Evolutionary conservation across 2,329 filamentous ascomycete genomes (phyloP).

Genomic region (Aspergillus arachidicola): DNA sequence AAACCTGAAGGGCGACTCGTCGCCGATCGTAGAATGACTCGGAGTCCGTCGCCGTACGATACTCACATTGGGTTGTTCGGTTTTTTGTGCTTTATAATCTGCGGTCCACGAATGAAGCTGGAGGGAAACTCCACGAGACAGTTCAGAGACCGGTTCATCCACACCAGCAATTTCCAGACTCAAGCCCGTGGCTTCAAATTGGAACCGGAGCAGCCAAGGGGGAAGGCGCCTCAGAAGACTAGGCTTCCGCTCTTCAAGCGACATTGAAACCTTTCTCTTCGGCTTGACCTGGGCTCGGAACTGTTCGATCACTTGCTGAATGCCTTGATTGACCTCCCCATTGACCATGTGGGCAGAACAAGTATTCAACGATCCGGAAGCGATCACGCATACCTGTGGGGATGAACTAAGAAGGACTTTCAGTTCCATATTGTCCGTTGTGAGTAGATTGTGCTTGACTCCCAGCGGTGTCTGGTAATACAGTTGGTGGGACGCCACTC

Average conservation of each 20-base stretch:
- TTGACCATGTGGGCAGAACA: conserved; percentile 88
- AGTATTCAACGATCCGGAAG: conserved; percentile 78
- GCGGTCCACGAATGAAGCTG: conserved; percentile 86
- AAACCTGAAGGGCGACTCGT: conserved; percentile 62
- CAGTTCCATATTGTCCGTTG: conserved; percentile 84
- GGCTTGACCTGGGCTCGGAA: conserved; percentile 71
- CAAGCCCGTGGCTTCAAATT: conserved; percentile 84
- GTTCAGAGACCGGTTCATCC: conserved; percentile 78
- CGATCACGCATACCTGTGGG: conserved; percentile 80
- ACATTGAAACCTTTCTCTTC: conserved; percentile 55
- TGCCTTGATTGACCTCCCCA: conserved; percentile 87
- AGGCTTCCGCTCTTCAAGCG: conserved; percentile 55
- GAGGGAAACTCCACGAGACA: conserved; percentile 79
- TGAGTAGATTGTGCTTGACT: conserved; percentile 80
- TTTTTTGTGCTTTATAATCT: conserved; percentile 82
- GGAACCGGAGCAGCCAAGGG: conserved; percentile 79
- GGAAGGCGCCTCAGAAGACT: conserved; percentile 80
- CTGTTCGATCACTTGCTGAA: conserved; percentile 88
- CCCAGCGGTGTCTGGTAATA: conserved; percentile 92
- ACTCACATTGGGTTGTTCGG: conserved; percentile 55
- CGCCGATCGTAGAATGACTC: conserved; percentile 68
- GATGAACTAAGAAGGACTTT: conserved; percentile 83
- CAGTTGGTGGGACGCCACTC: conserved; percentile 81
- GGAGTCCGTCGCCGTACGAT: conserved; percentile 70
- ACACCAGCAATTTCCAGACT: conserved; percentile 88